A percentile compares a stretch with the other conserved stretches of the same genome.
Conservation (phyloP, 2,329 filamentous ascomycete genomes). For the Lachnellula hyalina region DNA sequence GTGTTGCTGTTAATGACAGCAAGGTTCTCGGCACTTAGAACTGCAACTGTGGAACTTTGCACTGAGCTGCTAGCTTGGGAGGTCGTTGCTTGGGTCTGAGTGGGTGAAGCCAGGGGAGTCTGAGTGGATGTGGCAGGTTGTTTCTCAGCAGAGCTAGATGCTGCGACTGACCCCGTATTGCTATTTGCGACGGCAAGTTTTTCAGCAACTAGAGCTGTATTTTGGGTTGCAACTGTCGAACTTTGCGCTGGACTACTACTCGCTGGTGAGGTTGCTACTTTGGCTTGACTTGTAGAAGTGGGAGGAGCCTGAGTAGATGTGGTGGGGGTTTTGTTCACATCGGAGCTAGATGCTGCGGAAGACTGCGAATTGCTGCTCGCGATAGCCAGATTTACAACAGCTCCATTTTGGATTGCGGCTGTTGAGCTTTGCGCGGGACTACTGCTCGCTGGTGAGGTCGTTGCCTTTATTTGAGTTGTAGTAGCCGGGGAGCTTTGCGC, state of each 20-base stretch:
- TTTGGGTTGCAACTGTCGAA: not conserved
- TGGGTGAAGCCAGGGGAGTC: not conserved
- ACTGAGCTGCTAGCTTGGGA: not conserved
- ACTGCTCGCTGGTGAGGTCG: slow-evolving; percentile 3
- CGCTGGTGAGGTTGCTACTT: slow-evolving; percentile 3
- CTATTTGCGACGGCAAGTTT: not conserved
- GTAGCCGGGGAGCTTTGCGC: too few species aligned
- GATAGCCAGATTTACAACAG: not conserved
- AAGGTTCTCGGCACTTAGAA: too few species aligned
- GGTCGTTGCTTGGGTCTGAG: not conserved
- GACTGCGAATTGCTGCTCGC: not conserved
- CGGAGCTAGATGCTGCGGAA: not conserved
- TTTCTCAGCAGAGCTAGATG: not conserved
- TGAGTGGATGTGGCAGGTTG: not conserved
- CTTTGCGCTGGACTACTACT: not conserved
- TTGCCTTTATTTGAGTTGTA: not conserved
- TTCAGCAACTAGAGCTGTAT: not conserved
- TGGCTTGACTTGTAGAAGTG: too few species aligned
- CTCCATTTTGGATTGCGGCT: not conserved
- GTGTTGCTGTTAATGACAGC: not conserved
- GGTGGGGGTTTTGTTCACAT: not conserved
- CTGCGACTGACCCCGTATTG: not conserved
- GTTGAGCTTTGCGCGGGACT: not conserved
- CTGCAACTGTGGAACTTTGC: too few species aligned
- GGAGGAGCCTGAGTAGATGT: not conserved